A percentile compares a stretch with the other conserved stretches of the same genome.
Evolutionary conservation across 1,284 basidiomycete genomes (phyloP).

Genomic region (Cutaneotrichosporon dermatis): DNA sequence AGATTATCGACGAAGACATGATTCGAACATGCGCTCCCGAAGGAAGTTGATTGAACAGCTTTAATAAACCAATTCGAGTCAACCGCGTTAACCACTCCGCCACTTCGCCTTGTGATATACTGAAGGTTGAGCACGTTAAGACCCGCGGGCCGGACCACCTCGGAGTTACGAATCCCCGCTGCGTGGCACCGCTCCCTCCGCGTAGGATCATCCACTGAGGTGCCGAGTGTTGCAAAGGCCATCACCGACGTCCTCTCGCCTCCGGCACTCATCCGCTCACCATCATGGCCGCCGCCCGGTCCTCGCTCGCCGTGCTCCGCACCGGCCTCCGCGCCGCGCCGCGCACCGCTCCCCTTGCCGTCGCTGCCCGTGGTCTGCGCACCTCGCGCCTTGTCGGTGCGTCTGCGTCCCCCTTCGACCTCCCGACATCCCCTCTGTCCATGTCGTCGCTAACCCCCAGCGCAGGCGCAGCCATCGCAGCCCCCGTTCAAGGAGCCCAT

Average conservation of each 20-base stretch:
- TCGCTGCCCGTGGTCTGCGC: slow-evolving; percentile 28
- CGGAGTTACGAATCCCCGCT: too few relatives aligned
- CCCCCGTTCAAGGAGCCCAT: slow-evolving; percentile 81
- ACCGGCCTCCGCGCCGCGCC: slow-evolving; percentile 14
- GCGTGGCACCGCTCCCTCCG: neutral
- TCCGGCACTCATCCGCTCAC: slow-evolving; percentile 8
- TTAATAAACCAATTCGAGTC: slow-evolving; percentile 1
- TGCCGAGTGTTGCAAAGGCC: slow-evolving; percentile 4
- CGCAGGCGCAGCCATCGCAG: slow-evolving; percentile 49
- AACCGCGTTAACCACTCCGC: slow-evolving; percentile 5
- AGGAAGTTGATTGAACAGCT: slow-evolving; percentile 1
- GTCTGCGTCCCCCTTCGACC: slow-evolving; percentile 1
- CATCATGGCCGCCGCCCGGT: slow-evolving; percentile 34
- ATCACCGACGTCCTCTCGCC: neutral
- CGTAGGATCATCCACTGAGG: neutral
- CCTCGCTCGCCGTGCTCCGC: slow-evolving; percentile 28
- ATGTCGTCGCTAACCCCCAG: neutral
- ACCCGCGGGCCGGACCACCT: too few relatives aligned
- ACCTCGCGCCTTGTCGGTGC: slow-evolving; percentile 27
- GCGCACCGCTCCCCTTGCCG: slow-evolving; percentile 6
- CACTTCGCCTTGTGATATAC: neutral
- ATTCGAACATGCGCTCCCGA: slow-evolving; percentile 7
- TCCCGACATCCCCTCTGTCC: neutral
- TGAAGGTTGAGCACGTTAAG: too few relatives aligned
- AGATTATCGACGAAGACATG: neutral